Conservation (phyloP, 1,139 yeast species). For the Saccharomyces hybrid region DNA sequence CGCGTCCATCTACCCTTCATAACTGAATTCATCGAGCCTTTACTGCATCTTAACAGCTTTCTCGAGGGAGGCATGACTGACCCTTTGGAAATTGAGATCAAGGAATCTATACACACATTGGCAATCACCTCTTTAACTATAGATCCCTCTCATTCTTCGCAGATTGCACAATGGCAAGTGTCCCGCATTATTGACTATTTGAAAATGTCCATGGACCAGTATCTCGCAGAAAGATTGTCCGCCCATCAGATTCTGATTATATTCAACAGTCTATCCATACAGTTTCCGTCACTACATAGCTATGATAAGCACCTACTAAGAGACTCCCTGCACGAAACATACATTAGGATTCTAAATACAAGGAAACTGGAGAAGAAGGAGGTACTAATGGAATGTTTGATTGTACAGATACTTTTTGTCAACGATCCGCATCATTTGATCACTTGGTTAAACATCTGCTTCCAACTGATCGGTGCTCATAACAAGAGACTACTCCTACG, state of each 20-base stretch:
- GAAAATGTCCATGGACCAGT: slow-evolving; percentile 15
- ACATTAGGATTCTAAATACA: slow-evolving; percentile 14
- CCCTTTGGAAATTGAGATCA: slow-evolving; percentile 10
- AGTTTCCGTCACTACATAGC: slow-evolving; percentile 9
- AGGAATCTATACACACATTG: slow-evolving; percentile 24
- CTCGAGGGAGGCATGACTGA: slow-evolving; percentile 8
- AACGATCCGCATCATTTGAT: slow-evolving; percentile 2
- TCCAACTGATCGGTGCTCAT: slow-evolving; percentile 5
- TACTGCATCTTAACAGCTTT: slow-evolving; percentile 3
- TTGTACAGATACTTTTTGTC: slow-evolving; percentile 16
- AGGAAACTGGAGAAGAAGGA: slow-evolving; percentile 7
- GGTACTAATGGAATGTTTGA: slow-evolving; percentile 19
- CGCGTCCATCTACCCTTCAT: slow-evolving; percentile 6
- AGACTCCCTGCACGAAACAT: slow-evolving; percentile 19
- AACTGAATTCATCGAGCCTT: slow-evolving; percentile 11
- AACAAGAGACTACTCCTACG: slow-evolving; percentile 4
- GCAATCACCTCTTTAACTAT: slow-evolving; percentile 13
- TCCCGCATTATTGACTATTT: slow-evolving; percentile 14
- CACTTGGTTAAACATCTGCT: slow-evolving; percentile 6
- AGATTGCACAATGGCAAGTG: slow-evolving; percentile 17
- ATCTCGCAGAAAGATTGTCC: slow-evolving; percentile 10
- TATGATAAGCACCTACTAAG: slow-evolving; percentile 15
- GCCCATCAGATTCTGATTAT: slow-evolving; percentile 18
- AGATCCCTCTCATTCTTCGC: not conserved
- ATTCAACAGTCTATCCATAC: slow-evolving; percentile 12